These are phyloP conservation scores for Balansia obtecta DNA, from an alignment of 2,329 filamentous ascomycete species.

Conservation along the genomic window DNA sequence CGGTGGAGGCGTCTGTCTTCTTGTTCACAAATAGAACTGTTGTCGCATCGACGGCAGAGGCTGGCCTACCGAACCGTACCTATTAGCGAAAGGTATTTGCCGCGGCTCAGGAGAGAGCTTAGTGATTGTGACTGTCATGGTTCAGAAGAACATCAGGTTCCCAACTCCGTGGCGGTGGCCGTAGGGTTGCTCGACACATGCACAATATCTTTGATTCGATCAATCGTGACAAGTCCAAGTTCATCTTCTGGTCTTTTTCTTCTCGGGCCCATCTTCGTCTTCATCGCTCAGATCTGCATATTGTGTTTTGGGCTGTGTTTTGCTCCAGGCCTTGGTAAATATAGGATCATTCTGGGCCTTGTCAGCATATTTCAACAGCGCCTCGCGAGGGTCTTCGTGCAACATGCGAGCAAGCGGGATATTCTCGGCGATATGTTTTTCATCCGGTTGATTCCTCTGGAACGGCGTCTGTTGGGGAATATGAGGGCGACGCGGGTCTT, in stretches of 20 bases:
- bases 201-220: neutral
- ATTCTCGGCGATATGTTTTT: conserved; percentile 75
- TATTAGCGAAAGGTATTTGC: neutral
- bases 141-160: neutral
- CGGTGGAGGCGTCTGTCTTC: neutral
- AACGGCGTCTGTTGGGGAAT: conserved; percentile 80
- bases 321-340: conserved; percentile 88
- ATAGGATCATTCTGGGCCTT: conserved; percentile 85
- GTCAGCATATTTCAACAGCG: conserved; percentile 87
- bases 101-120: neutral
- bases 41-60: neutral
- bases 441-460: conserved; percentile 78
- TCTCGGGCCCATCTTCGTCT: conserved; percentile 59
- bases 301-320: conserved; percentile 83
- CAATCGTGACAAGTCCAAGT: neutral
- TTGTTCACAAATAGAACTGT: neutral
- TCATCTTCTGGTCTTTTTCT: conserved; percentile 47
- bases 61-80: neutral
- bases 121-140: neutral
- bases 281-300: conserved; percentile 85
- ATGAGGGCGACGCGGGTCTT: conserved; percentile 74
- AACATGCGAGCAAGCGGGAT: conserved; percentile 88
- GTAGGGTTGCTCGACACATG: neutral
- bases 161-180: neutral
- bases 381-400: conserved; percentile 91